Evolutionary conservation across 2,329 filamentous ascomycete species (phyloP), one percentile per base, ranked within the genome.

Genomic region (Grosmannia huntii): DNA sequence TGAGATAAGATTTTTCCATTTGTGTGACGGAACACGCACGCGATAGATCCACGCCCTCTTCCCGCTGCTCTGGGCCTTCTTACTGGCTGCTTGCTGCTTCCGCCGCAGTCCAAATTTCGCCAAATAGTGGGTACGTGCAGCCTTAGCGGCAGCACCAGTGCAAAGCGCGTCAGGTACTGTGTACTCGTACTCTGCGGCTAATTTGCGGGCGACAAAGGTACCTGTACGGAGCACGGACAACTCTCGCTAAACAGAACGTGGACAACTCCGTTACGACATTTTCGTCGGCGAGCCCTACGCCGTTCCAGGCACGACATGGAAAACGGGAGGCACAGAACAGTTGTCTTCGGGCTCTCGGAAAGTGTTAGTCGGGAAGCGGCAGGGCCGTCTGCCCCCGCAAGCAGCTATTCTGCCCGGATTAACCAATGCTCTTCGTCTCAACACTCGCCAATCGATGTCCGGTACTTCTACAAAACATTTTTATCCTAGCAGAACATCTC

Each of bases 1-100:
- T 48, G n/a, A 60, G 60, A 61, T 61, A 61, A 61, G 60, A 61
- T 58, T 60, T 60, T 48, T 46, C 12, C 23, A 31, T 50, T 41
- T 23, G 48, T 59, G 58, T 59, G 59, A 57, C 59, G 57, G 48
- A 33, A 36, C 53, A 48, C 44, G n/a, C 44, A 11, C 19, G 14
- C 41, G 49, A 53, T 59, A 59, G 11, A 53, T 11, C 11, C 53
- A 59, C 57, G 19, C 57, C 57, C 57, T 14, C 16, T 7, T 48
- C 14, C 19, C 10, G 21, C n/a, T 46, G 10, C 38, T 36, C n/a
- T 36, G 14, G 19, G 28, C 23, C 1, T 25, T 2, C n/a, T 56
- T 1, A 50, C n/a, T 49, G 31, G 46, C 28, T 44, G 7, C 33
- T 25, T 44, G 7, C 48, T 25, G 55, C 31, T 21, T 28, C 28